phyloP scores from a whole-genome alignment of 768 basidiomycete species.

The Floccularia luteovirens region DNA sequence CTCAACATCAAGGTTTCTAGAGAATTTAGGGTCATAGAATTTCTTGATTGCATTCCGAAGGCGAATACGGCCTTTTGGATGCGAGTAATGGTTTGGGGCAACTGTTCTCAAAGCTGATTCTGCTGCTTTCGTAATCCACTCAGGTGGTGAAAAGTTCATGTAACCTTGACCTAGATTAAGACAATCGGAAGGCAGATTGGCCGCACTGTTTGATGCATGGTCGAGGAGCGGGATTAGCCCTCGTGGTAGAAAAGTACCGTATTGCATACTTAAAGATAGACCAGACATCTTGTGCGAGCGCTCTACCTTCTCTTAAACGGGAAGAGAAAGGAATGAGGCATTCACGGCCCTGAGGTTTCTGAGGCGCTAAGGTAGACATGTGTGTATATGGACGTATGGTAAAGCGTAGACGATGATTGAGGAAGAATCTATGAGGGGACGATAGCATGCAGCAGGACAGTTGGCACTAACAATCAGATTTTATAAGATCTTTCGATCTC shows the following conservation, averaged over 20 bases:
- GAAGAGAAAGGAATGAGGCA: conserved; percentile 64
- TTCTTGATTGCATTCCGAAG: conserved; percentile 82
- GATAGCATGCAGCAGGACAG: no score
- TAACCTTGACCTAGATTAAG: conserved; percentile 95
- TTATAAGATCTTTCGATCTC: no score
- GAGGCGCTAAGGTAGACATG: background rate
- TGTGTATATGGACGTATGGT: background rate
- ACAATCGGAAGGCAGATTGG: conserved; percentile 83
- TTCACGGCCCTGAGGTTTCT: conserved; percentile 23
- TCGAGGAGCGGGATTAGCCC: background rate
- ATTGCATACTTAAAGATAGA: conserved; percentile 72
- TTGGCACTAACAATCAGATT: no score
- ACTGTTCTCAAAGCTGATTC: conserved; percentile 56
- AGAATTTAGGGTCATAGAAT: conserved; percentile 66
- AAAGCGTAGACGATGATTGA: no score
- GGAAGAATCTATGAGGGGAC: no score
- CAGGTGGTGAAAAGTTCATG: conserved; percentile 87
- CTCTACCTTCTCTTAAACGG: conserved; percentile 67
- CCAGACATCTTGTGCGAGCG: conserved; percentile 83
- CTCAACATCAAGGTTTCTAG: conserved; percentile 72
- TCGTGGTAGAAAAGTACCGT: background rate
- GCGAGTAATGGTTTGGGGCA: conserved; percentile 79
- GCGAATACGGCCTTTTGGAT: conserved; percentile 83
- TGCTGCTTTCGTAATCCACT: conserved; percentile 73
- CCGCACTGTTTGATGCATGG: conserved; percentile 43